phyloP scores from a whole-genome alignment of 305 asterid species.

The Caryopteris hybrid region DNA sequence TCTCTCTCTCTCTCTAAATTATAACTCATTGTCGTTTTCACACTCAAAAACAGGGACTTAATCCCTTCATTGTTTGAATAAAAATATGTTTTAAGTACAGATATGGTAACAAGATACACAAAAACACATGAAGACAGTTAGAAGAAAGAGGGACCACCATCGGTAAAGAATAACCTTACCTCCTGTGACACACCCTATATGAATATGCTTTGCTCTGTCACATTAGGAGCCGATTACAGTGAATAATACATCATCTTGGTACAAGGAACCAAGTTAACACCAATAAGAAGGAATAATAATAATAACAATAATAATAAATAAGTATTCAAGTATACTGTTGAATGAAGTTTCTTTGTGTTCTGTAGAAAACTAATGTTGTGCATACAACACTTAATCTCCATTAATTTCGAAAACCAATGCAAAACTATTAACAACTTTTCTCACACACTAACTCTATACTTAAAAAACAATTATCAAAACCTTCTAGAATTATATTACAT shows the following conservation, averaged over 20 bases:
- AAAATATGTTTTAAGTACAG: too few species aligned
- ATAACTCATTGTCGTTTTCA: too few species aligned
- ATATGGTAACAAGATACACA: too few species aligned
- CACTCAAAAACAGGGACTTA: too few species aligned
- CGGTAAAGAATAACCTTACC: too few species aligned
- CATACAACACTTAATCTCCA: slow-evolving; percentile 51
- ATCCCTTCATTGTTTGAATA: too few species aligned
- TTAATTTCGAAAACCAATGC: slow-evolving; percentile 24
- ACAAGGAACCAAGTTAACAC: slow-evolving; percentile 1
- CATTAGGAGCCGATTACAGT: too few species aligned
- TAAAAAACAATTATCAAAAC: slow-evolving; percentile 29
- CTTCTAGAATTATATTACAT: slow-evolving; percentile 40
- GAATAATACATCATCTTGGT: background rate
- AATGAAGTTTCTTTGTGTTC: slow-evolving; percentile 2
- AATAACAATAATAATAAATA: too few species aligned
- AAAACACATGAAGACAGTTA: background rate
- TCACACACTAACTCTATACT: slow-evolving; percentile 36
- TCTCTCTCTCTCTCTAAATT: too few species aligned
- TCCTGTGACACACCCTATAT: too few species aligned
- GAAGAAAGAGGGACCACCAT: background rate
- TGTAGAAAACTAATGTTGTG: slow-evolving; percentile 21
- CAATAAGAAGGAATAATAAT: too few species aligned
- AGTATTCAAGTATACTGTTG: slow-evolving; percentile 13
- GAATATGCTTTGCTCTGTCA: background rate
- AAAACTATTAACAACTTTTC: slow-evolving; percentile 27